Conservation (phyloP, 2,329 filamentous ascomycete species). For the Bretziella fagacearum region DNA sequence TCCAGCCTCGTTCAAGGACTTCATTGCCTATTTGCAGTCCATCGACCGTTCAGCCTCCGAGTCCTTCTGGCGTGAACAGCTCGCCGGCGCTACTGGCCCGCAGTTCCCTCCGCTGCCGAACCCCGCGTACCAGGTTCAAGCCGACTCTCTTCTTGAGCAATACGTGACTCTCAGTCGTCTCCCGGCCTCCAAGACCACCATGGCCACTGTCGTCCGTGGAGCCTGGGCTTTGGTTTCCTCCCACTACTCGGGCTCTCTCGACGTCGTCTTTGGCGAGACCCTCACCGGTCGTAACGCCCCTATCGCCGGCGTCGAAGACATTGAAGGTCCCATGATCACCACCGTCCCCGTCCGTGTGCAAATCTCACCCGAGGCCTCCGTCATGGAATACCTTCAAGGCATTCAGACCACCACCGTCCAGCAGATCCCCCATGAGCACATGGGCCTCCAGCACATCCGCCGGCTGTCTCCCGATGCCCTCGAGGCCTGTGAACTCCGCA, state of each 20-base stretch:
- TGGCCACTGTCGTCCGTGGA: slow-evolving; percentile 39
- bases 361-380: slow-evolving; percentile 25
- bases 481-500: slow-evolving; percentile 38
- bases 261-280: slow-evolving; percentile 43
- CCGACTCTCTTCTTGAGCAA: slow-evolving; percentile 36
- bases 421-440: slow-evolving; percentile 48
- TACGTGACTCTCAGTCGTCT: slow-evolving; percentile 27
- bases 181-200: slow-evolving; percentile 26
- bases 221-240: slow-evolving; percentile 41
- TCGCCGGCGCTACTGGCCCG: slow-evolving; percentile 27
- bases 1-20: slow-evolving; percentile 26
- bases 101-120: slow-evolving; percentile 34
- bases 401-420: slow-evolving; percentile 39
- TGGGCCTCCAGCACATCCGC: slow-evolving; percentile 42
- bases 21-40: slow-evolving; percentile 30
- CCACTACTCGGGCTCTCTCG: slow-evolving; percentile 33
- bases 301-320: slow-evolving; percentile 32
- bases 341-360: slow-evolving; percentile 39
- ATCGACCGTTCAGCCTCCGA: slow-evolving; percentile 27
- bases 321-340: slow-evolving; percentile 44
- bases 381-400: slow-evolving; percentile 35
- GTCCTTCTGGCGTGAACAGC: slow-evolving; percentile 30
- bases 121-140: slow-evolving; percentile 30
- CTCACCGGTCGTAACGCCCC: slow-evolving; percentile 38
- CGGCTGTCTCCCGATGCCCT: slow-evolving; percentile 36